Conservation (phyloP, 805 yeast genomes). For the Wickerhamiella sorbophila region DNA sequence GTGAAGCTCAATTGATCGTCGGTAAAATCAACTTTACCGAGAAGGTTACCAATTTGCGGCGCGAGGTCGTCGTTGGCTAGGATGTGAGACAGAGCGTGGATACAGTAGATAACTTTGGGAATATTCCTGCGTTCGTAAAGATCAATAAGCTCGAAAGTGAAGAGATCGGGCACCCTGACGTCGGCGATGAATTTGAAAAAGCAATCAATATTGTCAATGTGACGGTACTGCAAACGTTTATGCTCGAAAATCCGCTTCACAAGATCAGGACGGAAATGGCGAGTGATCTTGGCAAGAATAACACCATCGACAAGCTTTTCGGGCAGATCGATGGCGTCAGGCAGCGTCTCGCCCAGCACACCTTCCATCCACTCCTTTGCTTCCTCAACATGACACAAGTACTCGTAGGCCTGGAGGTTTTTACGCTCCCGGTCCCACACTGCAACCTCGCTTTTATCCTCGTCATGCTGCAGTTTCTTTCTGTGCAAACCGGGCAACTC, state of each 20-base stretch:
- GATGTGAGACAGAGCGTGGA: constrained; percentile 75
- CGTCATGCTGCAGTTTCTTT: constrained; percentile 23
- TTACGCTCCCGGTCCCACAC: constrained; percentile 29
- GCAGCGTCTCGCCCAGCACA: constrained; percentile 43
- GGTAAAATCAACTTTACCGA: constrained; percentile 47
- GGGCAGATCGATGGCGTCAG: constrained; percentile 44
- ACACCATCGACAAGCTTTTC: constrained; percentile 74
- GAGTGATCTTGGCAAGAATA: constrained; percentile 62
- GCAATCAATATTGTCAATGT: constrained; percentile 80
- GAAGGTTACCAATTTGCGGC: constrained; percentile 47
- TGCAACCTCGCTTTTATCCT: constrained; percentile 18
- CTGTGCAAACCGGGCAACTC: constrained; percentile 22
- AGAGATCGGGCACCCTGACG: constrained; percentile 71
- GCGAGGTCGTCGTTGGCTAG: constrained; percentile 43
- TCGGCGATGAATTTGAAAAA: constrained; percentile 56
- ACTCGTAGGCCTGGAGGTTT: constrained; percentile 49
- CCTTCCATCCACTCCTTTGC: constrained; percentile 70
- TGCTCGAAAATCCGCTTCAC: constrained; percentile 42
- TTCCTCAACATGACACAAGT: constrained; percentile 64
- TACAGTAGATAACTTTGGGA: constrained; percentile 85
- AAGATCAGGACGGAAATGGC: constrained; percentile 51
- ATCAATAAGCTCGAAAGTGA: constrained; percentile 84
- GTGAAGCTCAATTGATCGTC: constrained; percentile 57
- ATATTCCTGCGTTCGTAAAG: constrained; percentile 81
- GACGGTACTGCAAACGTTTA: constrained; percentile 64